Conservation (phyloP, 768 basidiomycete species). For the Tulasnella sp. region DNA sequence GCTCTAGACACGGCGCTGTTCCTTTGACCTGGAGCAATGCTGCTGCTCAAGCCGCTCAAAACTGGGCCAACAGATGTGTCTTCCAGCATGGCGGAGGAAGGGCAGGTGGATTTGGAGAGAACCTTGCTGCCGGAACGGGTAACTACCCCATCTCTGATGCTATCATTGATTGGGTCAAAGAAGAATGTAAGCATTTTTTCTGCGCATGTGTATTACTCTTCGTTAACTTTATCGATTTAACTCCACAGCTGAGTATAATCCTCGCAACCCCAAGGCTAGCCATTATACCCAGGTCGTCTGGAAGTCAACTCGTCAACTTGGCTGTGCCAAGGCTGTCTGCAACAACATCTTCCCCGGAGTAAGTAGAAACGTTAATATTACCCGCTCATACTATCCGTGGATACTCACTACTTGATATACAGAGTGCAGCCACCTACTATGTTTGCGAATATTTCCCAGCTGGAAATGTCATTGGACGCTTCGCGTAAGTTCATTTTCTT, state of each 20-base stretch:
- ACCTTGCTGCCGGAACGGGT: constrained; percentile 62
- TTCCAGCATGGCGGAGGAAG: constrained; percentile 58
- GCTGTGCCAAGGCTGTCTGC: constrained; percentile 38
- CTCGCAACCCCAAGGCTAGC: constrained; percentile 43
- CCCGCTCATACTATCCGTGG: background rate
- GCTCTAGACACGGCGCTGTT: constrained; percentile 50
- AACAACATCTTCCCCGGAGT: constrained; percentile 45
- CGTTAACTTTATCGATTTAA: background rate
- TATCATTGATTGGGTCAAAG: constrained; percentile 50
- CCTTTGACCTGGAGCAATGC: constrained; percentile 50
- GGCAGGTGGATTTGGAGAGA: constrained; percentile 60
- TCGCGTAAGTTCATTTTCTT: constrained; percentile 45
- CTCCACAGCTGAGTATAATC: constrained; percentile 40
- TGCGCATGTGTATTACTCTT: background rate
- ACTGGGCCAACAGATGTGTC: constrained; percentile 54
- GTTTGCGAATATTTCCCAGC: constrained; percentile 57
- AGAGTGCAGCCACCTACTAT: constrained; percentile 35
- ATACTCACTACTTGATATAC: background rate
- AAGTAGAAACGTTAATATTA: no score
- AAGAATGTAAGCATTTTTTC: constrained; percentile 40
- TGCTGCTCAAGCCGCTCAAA: constrained; percentile 48
- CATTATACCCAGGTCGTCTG: constrained; percentile 72
- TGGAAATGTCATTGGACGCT: constrained; percentile 53
- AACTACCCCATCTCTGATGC: constrained; percentile 37
- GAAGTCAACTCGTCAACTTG: constrained; percentile 51